Evolutionary conservation across 1,284 basidiomycete genomes (phyloP), one percentile per base, ranked within the genome.

Genomic region (Rhodotorula mucilaginosa): DNA sequence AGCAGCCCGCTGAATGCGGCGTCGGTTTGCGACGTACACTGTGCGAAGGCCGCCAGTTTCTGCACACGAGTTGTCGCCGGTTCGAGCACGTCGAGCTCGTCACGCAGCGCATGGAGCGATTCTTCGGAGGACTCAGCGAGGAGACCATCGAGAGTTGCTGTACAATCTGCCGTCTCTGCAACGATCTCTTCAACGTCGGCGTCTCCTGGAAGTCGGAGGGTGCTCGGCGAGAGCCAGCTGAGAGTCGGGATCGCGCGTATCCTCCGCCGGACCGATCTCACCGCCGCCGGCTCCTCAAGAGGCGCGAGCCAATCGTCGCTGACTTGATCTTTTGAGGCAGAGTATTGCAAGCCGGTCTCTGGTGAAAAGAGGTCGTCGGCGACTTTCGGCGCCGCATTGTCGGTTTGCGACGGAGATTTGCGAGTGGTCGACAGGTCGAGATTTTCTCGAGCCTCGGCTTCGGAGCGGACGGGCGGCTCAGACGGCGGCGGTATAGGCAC

Each of bases 1-100:
- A 93, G 81, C 13, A 92, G 83, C 78, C 92, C 89, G 77, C 91
- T 93, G 54, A 92, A 83, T 26, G 87, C 86, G n/a, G 84, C 82
- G 78, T 93, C 91, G 74, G 89, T 91, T 23, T 80, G 79, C 39
- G 83, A 82, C 16, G 89, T 79, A 44, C 82, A 79, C 39, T 83
- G 80, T 3, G 83, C 81, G 65, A 92, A 82, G 26, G 83, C 81
- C 7, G 84, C 85, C 44, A 93, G 82, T 56, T 81, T 81, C 68
- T 85, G 81, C 46, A 90, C 80, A 56, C 83, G 84, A 52, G 82
- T 80, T 76, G 91, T 81, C 67, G 92, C 90, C 31, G 80, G 80
- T 68, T 82, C 84, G 61, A 91, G 81, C 6, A 88, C 88, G 44
- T 82, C 83, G 26, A 90, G 80, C 47, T 84, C 81, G 21, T 81